Evolutionary conservation across 2,329 filamentous ascomycete genomes (phyloP), one percentile per base, ranked within the genome.

Genomic region (Hymenoscyphus repandus): DNA sequence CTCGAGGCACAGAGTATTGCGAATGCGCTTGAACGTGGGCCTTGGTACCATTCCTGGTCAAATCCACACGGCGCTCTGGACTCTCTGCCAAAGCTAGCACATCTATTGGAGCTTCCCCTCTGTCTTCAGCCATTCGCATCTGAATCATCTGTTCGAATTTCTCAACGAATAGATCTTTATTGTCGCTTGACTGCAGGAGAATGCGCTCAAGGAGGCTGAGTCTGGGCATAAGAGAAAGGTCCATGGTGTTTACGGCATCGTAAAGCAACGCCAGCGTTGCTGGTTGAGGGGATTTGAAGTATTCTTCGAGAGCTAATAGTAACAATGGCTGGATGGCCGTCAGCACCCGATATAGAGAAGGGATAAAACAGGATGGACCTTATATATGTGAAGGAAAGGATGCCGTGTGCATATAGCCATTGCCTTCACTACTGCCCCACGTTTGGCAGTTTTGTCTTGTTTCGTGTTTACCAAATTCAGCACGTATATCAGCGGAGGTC

Each of bases 361-460:
- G 6, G 15, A 38, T 51, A 40, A 50, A 50, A 52, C 49, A 50
- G 48, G 51, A 66, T 74, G 59, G 68, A 86, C 88, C 79, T 99
- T 99, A 74, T 99, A 99, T 57, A 99, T 99, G 70, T 99, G 93
- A 59, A 99, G 73, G 70, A 99, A 99, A 2, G 93, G 91, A 74
- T 99, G 93, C 39, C 93, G 79, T 6, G 93, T 99, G 74, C 93
- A 99, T 60, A 99, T 96, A 30, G 93, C 93, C 93, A 99, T 99
- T 38, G 93, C 90, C 68, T 97, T 97, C 52, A 97, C 92, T 45
- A 96, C 79, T 17, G 93, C 93, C 52, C 93, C 93, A 78, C 93
- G 85, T 71, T 93, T 95, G 43, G 89, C 89, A 17, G 86, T 86
- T 65, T 88, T 92, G 73, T 99, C 93, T 68, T 95, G 90, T 69